Evolutionary conservation across 169 alveolate genomes (phyloP), one percentile per base, ranked within the genome.

Genomic region (Plasmodium knowlesi): DNA sequence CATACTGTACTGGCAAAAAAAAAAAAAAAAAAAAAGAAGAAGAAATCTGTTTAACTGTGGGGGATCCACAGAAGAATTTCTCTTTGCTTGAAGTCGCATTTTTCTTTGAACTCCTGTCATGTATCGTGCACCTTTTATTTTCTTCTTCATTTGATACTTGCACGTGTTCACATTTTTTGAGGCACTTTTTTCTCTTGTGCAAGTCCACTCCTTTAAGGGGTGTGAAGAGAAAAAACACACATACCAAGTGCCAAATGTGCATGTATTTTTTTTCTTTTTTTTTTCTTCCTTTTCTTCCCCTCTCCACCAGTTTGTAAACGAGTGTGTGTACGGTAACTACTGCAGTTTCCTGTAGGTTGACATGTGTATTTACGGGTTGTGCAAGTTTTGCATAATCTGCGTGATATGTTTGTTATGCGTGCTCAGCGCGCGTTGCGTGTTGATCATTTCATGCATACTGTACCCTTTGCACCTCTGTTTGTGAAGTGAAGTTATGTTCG

Each of bases 51-150:
- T 83, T 37, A 8, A 22, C 16, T 83, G 46, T 22, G 81, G 61
- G 92, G 76, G 81, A 8, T 61, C 70, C 78, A 57, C 88, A 43
- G 70, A 81, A 50, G 34, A 50, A 81, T 30, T 43, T 81, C 22
- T 46, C 37, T 53, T 83, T 39, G 37, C 71, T 61, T 43, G 39
- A 57, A 39, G 46, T 83, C 16, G 50, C 46, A 67, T 83, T 67
- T 34, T 19, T 67, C 34, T 39, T 70, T 67, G 34, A 19, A 8
- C 41, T 34, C 37, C 28, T 28, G 37, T 0, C 37, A n/a, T 54
- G 72, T 37, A 43, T 28, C 5, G 25, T 3, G 39, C 16, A 6
- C 72, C 72, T 57, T 82, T 39, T 54, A n/a, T n/a, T 82, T 82
- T 82, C 53, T 57, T 16, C 71, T 39, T 12, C 28, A 30, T 80